Percentiles rank a stretch among this genome's conserved stretches.
Evolutionary conservation across 139 green algal genomes (phyloP).

Genomic region (Micractinium conductrix): DNA sequence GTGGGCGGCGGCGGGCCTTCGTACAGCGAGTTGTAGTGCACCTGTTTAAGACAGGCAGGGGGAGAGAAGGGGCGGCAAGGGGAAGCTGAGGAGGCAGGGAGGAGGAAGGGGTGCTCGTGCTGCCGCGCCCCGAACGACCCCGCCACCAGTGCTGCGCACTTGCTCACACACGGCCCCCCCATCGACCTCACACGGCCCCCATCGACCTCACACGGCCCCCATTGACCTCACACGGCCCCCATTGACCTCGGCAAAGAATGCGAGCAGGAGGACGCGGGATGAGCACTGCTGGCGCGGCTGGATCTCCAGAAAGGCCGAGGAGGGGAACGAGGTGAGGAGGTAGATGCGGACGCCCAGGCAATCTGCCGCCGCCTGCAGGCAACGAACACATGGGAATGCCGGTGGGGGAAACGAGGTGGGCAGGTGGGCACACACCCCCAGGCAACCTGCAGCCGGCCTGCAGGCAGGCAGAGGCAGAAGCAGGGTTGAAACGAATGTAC

Average conservation of each 20-base stretch:
- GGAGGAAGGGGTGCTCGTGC: too few species aligned
- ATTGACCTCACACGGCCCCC: too few species aligned
- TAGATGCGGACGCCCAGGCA: slow-evolving; percentile 63
- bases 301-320: slow-evolving; percentile 71
- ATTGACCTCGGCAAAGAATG: slow-evolving; percentile 9
- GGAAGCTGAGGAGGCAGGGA: too few species aligned
- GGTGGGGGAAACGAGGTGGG: slow-evolving; percentile 67
- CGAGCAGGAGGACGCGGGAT: background rate
- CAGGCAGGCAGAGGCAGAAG: background rate
- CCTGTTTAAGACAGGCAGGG: too few species aligned
- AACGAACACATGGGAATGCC: slow-evolving; percentile 42
- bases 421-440: slow-evolving; percentile 64
- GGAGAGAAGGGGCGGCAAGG: too few species aligned
- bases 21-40: too few species aligned
- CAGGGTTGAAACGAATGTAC: background rate
- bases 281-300: slow-evolving; percentile 41
- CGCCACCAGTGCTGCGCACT: too few species aligned
- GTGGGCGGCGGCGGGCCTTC: too few species aligned
- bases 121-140: too few species aligned
- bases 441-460: slow-evolving; percentile 65
- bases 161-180: too few species aligned
- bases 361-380: slow-evolving; percentile 59
- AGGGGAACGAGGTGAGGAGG: slow-evolving; percentile 70
- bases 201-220: too few species aligned
- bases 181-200: too few species aligned